Conservation (phyloP, 2,329 filamentous ascomycete genomes). For the Dissoconium aciculare region DNA sequence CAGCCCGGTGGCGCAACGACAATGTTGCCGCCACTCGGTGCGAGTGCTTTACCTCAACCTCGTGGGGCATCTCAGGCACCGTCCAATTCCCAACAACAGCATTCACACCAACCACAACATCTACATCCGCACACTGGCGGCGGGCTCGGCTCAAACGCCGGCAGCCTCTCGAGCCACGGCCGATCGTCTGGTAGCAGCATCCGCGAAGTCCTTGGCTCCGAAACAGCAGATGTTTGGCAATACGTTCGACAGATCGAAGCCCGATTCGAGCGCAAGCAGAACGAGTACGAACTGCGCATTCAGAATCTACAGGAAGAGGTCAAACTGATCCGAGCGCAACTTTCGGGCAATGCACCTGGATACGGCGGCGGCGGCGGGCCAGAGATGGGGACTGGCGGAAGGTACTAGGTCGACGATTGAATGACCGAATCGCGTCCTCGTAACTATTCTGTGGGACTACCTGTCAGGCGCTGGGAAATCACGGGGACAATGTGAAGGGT, state of each 20-base stretch:
- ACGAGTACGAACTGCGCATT: conserved; percentile 34
- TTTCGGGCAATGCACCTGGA: too few species aligned
- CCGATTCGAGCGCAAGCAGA: conserved; percentile 31
- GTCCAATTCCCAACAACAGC: conserved; percentile 29
- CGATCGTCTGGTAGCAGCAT: conserved; percentile 43
- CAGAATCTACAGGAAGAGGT: conserved; percentile 32
- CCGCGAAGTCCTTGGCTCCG: conserved; percentile 51
- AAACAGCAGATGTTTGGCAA: conserved; percentile 44
- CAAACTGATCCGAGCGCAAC: conserved; percentile 8
- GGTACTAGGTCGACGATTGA: conserved; percentile 2
- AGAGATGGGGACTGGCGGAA: conserved; percentile 4
- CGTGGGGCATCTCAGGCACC: conserved; percentile 12
- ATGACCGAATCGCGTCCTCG: too few species aligned
- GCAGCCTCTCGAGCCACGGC: conserved; percentile 39
- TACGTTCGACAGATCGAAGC: conserved; percentile 58
- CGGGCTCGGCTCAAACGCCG: conserved; percentile 31
- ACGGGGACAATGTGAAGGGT: conserved; percentile 9
- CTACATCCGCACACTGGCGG: conserved; percentile 3
- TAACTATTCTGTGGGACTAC: too few species aligned
- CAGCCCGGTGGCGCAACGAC: conserved; percentile 15
- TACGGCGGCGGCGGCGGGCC: too few species aligned
- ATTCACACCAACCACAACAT: conserved; percentile 23
- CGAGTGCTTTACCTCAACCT: conserved; percentile 13
- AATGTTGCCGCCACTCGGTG: conserved; percentile 27
- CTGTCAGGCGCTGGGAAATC: background rate